Evolutionary conservation across 1,284 basidiomycete genomes (phyloP).

Genomic region (Coniophora puteana): DNA sequence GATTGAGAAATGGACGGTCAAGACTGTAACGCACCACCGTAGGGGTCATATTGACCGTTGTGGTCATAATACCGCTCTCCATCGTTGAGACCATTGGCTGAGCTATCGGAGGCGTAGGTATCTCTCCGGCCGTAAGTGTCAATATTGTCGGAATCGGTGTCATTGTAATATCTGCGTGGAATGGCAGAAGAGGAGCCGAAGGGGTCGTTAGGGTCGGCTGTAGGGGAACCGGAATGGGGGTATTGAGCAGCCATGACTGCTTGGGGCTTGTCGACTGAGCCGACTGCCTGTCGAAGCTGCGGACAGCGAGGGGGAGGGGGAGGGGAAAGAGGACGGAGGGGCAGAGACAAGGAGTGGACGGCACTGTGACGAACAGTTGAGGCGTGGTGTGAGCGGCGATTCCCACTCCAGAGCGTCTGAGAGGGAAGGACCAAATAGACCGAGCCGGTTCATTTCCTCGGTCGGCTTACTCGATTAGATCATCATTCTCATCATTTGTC

Average conservation of each 20-base stretch:
- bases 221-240: constrained; percentile 27
- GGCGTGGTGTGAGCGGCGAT: constrained; percentile 17
- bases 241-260: constrained; percentile 20
- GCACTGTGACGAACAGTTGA: constrained; percentile 3
- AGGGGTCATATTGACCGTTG: constrained; percentile 58
- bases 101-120: constrained; percentile 69
- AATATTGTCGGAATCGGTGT: constrained; percentile 71
- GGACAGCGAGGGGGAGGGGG: constrained; percentile 11
- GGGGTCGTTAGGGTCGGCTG: constrained; percentile 43
- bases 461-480: not conserved
- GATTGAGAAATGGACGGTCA: constrained; percentile 17
- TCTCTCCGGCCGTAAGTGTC: constrained; percentile 57
- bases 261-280: constrained; percentile 11
- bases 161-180: constrained; percentile 64
- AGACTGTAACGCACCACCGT: constrained; percentile 40
- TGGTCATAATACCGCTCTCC: constrained; percentile 60
- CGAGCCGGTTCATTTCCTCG: constrained; percentile 19
- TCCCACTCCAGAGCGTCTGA: constrained; percentile 7
- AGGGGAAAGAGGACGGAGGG: constrained; percentile 3
- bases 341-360: constrained; percentile 3
- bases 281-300: constrained; percentile 13
- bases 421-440: not conserved
- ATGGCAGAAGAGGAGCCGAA: constrained; percentile 43
- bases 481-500: too few species aligned
- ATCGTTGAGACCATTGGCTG: constrained; percentile 53